Conservation (phyloP, 2,329 filamentous ascomycete genomes). For the Cadophora sp. region DNA sequence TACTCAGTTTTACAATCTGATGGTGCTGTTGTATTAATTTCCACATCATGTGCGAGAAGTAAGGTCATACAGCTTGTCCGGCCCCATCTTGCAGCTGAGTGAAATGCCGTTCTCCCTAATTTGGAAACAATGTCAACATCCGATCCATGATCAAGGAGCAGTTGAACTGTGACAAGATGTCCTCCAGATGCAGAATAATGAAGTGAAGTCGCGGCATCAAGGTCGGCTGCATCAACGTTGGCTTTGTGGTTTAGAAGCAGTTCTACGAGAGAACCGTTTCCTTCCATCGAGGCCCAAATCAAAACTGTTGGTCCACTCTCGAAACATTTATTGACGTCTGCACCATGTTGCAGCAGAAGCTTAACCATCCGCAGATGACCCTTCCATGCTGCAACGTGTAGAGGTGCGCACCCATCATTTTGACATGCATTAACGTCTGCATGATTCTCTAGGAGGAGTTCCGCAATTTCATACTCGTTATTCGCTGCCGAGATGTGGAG, state of each 20-base stretch:
- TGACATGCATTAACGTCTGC: neutral
- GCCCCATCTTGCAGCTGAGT: neutral
- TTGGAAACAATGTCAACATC: neutral
- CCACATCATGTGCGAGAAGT: neutral
- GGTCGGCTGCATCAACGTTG: neutral
- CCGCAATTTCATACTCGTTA: neutral
- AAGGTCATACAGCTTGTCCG: too few relatives aligned
- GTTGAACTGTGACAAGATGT: neutral
- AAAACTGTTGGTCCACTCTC: neutral
- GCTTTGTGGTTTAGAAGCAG: neutral
- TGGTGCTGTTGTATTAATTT: neutral
- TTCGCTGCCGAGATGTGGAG: neutral
- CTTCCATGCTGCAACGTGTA: neutral
- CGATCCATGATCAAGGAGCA: neutral
- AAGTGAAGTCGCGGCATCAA: neutral
- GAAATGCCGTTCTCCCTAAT: neutral
- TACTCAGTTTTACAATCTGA: neutral
- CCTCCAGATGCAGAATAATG: neutral
- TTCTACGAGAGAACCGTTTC: neutral
- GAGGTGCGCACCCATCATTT: neutral
- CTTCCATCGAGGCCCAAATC: neutral
- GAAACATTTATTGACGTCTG: neutral
- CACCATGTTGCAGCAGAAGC: neutral
- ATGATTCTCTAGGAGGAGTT: neutral
- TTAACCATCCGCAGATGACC: neutral